These are phyloP conservation scores for Aspergillus vadensis DNA, from an alignment of 2,329 filamentous ascomycete genomes.

Conservation along the genomic window DNA sequence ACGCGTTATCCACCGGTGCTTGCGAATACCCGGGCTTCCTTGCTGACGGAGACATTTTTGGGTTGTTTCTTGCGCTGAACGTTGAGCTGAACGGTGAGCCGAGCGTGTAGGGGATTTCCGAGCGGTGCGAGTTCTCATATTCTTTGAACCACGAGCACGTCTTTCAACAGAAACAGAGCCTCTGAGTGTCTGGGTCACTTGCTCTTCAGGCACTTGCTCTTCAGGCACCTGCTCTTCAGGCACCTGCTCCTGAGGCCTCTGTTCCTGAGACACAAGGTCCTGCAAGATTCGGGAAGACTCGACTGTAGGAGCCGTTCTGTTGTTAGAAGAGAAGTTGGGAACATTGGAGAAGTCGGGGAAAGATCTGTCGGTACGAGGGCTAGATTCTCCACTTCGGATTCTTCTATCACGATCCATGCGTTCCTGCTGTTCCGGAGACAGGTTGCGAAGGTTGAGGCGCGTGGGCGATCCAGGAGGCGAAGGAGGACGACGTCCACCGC, in stretches of 20 bases:
- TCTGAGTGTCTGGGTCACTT: too few species aligned
- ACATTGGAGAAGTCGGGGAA: constrained; percentile 21
- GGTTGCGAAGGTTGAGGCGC: constrained; percentile 16
- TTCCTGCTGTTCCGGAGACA: constrained; percentile 20
- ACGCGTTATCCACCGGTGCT: constrained; percentile 2
- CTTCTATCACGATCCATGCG: constrained; percentile 16
- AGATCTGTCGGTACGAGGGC: constrained; percentile 6
- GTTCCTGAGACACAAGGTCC: not conserved
- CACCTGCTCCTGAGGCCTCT: too few species aligned
- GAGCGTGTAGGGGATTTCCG: not conserved
- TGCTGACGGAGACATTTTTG: too few species aligned
- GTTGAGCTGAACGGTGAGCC: too few species aligned
- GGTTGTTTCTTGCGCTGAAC: too few species aligned
- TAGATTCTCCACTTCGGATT: constrained; percentile 17
- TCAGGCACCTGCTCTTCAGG: too few species aligned
- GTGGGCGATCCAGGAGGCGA: constrained; percentile 14
- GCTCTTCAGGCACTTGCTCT: too few species aligned
- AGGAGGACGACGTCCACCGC: not conserved
- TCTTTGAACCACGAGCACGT: too few species aligned
- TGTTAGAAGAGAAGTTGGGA: constrained; percentile 6
- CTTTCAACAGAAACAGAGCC: too few species aligned
- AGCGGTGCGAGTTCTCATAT: not conserved
- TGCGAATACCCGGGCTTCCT: constrained; percentile 3
- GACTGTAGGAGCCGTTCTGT: not conserved
- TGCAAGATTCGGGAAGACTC: not conserved